phyloP scores from a whole-genome alignment of 129 eudicot genomes.

The Helichrysum umbraculigerum region DNA sequence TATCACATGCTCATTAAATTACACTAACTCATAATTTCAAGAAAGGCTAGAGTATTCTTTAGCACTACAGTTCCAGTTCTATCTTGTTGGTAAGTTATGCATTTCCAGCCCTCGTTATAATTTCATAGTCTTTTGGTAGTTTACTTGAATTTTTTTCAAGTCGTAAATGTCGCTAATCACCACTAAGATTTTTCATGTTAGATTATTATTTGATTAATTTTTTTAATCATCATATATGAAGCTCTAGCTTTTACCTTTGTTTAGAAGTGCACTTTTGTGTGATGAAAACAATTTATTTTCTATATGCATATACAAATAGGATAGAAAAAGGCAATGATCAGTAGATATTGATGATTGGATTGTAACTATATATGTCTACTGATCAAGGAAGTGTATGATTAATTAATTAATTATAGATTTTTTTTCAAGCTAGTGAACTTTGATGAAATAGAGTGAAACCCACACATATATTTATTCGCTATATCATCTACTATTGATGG shows the following conservation, averaged over 20 bases:
- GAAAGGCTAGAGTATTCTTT: background rate
- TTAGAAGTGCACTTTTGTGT: background rate
- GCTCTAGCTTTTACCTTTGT: constrained; percentile 2
- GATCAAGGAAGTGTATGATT: constrained; percentile 20
- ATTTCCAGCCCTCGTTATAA: background rate
- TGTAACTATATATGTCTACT: constrained; percentile 10
- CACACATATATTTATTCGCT: background rate
- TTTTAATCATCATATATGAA: constrained; percentile 1
- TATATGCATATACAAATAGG: background rate
- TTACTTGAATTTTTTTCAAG: constrained; percentile 1
- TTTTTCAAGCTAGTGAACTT: background rate
- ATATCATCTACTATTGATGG: background rate
- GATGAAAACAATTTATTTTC: background rate
- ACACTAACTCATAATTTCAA: constrained; percentile 5
- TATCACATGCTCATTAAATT: constrained; percentile 17
- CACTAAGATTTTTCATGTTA: background rate
- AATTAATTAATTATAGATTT: constrained; percentile 3
- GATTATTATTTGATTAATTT: background rate
- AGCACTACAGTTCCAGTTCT: constrained; percentile 1
- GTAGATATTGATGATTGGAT: constrained; percentile 4
- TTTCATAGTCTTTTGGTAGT: background rate
- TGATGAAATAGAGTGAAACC: background rate
- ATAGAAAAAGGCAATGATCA: constrained; percentile 13
- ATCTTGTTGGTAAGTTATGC: constrained; percentile 22
- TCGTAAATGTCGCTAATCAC: background rate